A percentile compares a stretch with the other conserved stretches of the same genome.
Conservation (phyloP, 1,284 basidiomycete genomes). For the Singerocomus inundabilis region DNA sequence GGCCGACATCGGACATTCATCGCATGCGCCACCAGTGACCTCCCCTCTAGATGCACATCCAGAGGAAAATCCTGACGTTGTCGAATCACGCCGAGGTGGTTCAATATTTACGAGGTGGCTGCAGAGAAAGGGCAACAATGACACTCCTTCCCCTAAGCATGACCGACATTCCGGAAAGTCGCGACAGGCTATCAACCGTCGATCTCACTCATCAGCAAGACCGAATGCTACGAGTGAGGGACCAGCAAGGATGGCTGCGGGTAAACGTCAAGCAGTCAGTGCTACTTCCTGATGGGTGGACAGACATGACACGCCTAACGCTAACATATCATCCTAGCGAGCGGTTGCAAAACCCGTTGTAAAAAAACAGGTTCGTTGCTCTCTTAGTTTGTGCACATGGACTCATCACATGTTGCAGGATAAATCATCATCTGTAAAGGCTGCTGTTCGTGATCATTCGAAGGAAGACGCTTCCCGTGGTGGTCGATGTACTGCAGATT, state of each 20-base stretch:
- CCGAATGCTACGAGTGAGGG: background rate
- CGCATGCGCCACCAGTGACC: background rate
- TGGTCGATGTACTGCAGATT: background rate
- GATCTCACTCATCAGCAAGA: background rate
- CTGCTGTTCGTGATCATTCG: background rate
- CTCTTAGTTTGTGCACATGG: background rate
- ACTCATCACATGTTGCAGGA: background rate
- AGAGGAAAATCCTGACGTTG: no score
- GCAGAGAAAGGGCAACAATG: no score
- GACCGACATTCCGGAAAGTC: no score
- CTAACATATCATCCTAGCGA: background rate
- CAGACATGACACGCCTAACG: background rate
- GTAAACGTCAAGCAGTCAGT: no score
- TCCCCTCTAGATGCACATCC: background rate
- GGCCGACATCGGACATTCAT: no score
- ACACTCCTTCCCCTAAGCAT: no score
- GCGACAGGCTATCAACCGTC: no score
- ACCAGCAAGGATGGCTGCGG: no score
- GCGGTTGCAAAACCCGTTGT: background rate
- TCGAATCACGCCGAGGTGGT: rapidly evolving
- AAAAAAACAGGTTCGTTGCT: background rate
- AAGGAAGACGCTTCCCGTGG: background rate
- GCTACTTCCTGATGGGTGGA: background rate
- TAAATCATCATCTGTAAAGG: background rate
- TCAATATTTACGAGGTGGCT: background rate